Percentiles rank a stretch among this genome's conserved stretches.
Conservation (phyloP, 768 basidiomycete species). For the Collybia mongolica region DNA sequence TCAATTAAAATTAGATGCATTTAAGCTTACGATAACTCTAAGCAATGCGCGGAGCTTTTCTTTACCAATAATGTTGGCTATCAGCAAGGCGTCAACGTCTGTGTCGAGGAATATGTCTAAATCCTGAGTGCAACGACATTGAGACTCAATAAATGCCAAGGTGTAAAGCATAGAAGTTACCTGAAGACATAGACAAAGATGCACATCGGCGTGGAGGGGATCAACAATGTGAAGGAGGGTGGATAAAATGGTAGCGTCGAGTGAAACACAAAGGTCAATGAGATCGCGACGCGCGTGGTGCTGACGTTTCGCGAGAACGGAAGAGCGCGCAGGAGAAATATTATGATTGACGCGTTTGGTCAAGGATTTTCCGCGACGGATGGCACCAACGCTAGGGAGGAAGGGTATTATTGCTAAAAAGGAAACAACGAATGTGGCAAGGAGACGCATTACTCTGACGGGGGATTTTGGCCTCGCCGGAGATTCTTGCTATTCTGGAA, state of each 20-base stretch:
- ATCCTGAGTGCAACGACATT: constrained; percentile 5
- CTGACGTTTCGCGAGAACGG: constrained; percentile 13
- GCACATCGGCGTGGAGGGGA: constrained; percentile 12
- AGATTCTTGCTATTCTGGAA: background rate
- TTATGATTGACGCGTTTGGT: constrained; percentile 8
- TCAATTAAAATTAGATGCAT: background rate
- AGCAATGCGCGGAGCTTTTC: constrained; percentile 13
- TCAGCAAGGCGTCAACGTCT: constrained; percentile 10
- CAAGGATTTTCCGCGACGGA: constrained; percentile 8
- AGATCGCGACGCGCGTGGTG: constrained; percentile 15
- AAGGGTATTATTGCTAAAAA: constrained; percentile 12
- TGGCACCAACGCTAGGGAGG: constrained; percentile 8
- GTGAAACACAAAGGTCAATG: constrained; percentile 15
- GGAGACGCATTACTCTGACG: constrained; percentile 13
- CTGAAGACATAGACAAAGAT: constrained; percentile 17
- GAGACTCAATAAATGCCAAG: background rate
- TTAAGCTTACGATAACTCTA: constrained; percentile 13
- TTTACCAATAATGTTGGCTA: constrained; percentile 14
- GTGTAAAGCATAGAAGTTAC: constrained; percentile 2
- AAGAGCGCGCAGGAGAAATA: background rate
- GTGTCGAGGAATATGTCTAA: constrained; percentile 16
- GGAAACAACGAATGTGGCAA: constrained; percentile 15
- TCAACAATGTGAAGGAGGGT: constrained; percentile 12
- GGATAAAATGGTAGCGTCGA: constrained; percentile 12
- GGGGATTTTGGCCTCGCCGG: background rate